A percentile compares a stretch with the other conserved stretches of the same genome.
Conservation (phyloP, 306 rosid genomes). For the Quercus cerris region DNA sequence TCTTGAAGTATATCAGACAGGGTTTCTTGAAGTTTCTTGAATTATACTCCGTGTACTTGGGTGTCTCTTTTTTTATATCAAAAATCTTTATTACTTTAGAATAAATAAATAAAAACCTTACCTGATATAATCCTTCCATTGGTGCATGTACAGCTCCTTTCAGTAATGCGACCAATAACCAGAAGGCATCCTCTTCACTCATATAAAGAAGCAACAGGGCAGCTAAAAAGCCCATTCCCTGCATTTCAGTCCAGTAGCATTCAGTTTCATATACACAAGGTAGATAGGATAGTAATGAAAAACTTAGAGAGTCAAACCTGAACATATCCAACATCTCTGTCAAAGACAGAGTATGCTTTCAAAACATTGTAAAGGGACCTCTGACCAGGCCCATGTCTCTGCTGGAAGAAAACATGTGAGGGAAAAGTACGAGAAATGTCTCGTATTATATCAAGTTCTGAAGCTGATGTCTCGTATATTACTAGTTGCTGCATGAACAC, state of each 20-base stretch:
- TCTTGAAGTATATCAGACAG: too few species aligned
- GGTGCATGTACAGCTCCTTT: constrained; percentile 99
- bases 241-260: constrained; percentile 42
- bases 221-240: constrained; percentile 99
- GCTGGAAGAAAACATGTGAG: constrained; percentile 95
- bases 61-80: too few species aligned
- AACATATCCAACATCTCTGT: constrained; percentile 97
- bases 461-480: constrained; percentile 91
- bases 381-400: constrained; percentile 99
- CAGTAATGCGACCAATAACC: constrained; percentile 93
- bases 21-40: too few species aligned
- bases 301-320: constrained; percentile 56
- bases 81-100: too few species aligned
- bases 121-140: constrained; percentile 97
- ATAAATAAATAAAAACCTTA: constrained; percentile 18
- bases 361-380: constrained; percentile 96
- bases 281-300: constrained; percentile 9
- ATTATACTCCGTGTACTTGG: too few species aligned
- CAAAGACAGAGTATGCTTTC: constrained; percentile 94
- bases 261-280: constrained; percentile 1
- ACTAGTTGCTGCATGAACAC: constrained; percentile 82
- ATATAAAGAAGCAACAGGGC: constrained; percentile 95
- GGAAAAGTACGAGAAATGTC: constrained; percentile 98
- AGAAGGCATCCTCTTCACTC: constrained; percentile 99
- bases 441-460: constrained; percentile 94